These are phyloP conservation scores for Cucurbita moschata DNA, from an alignment of 306 rosid genomes.

Conservation along the genomic window DNA sequence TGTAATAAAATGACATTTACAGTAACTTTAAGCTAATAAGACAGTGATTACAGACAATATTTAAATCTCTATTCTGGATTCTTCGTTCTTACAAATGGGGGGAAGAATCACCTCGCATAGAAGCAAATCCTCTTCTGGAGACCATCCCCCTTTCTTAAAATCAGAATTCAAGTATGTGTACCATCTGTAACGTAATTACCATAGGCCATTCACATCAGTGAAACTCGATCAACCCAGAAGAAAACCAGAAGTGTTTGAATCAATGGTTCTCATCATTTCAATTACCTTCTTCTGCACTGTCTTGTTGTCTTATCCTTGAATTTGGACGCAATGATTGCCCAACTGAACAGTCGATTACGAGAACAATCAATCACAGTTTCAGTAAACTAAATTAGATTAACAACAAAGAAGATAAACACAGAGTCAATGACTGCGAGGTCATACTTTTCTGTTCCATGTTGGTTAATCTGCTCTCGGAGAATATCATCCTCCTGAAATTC, in stretches of 20 bases:
- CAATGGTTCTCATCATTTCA: slow-evolving; percentile 18
- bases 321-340: slow-evolving; percentile 95
- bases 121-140: slow-evolving; percentile 91
- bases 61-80: not conserved
- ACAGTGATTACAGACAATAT: not conserved
- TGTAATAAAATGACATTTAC: not conserved
- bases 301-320: slow-evolving; percentile 97
- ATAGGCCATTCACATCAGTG: slow-evolving; percentile 15
- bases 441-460: slow-evolving; percentile 93
- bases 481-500: slow-evolving; percentile 93
- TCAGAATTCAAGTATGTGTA: slow-evolving; percentile 96
- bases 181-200: slow-evolving; percentile 51
- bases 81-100: not conserved
- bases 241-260: slow-evolving; percentile 8
- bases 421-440: slow-evolving; percentile 2
- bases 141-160: slow-evolving; percentile 99
- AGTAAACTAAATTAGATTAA: not conserved
- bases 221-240: slow-evolving; percentile 4
- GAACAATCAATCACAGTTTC: not conserved
- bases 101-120: slow-evolving; percentile 69
- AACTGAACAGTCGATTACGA: slow-evolving; percentile 30
- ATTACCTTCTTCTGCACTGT: slow-evolving; percentile 95
- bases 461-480: slow-evolving; percentile 60
- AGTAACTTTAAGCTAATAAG: not conserved
- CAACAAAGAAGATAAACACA: not conserved